These are phyloP conservation scores for Mycena metata DNA, from an alignment of 768 basidiomycete genomes.

Conservation along the genomic window DNA sequence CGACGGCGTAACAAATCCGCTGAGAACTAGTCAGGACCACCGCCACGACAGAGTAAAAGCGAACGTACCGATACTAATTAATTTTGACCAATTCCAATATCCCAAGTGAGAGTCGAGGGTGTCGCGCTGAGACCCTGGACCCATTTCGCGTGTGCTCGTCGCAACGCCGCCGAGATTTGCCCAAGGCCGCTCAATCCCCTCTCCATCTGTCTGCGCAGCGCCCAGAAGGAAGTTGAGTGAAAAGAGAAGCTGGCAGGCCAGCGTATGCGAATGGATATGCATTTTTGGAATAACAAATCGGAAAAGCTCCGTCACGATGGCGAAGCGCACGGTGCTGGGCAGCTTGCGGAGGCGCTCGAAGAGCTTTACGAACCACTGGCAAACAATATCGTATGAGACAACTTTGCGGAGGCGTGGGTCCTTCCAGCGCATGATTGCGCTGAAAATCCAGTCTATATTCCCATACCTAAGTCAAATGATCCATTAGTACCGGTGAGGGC, in stretches of 20 bases:
- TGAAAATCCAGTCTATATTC: slow-evolving; percentile 54
- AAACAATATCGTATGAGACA: slow-evolving; percentile 49
- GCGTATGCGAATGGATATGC: too few species aligned
- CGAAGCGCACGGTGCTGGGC: slow-evolving; percentile 29
- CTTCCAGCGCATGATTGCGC: slow-evolving; percentile 34
- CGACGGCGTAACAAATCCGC: background rate
- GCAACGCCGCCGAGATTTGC: too few species aligned
- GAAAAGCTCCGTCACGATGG: slow-evolving; percentile 22
- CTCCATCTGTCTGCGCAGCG: too few species aligned
- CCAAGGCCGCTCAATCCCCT: too few species aligned
- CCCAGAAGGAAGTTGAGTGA: too few species aligned
- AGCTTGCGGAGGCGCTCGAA: slow-evolving; percentile 30
- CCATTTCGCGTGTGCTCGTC: too few species aligned
- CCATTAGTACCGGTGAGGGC: too few species aligned
- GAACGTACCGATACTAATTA: slow-evolving; percentile 40
- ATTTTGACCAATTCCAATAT: slow-evolving; percentile 46
- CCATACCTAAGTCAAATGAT: slow-evolving; percentile 43
- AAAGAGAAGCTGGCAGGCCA: too few species aligned
- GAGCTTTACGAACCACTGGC: slow-evolving; percentile 46
- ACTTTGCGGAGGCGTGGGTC: slow-evolving; percentile 24
- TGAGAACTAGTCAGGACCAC: background rate
- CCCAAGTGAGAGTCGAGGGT: slow-evolving; percentile 44
- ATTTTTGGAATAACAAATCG: slow-evolving; percentile 45
- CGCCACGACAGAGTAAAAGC: background rate
- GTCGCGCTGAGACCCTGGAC: slow-evolving; percentile 38